Base-by-base conservation (phyloP, 2,329 filamentous ascomycete species). In the Davidsoniella virescens region DNA sequence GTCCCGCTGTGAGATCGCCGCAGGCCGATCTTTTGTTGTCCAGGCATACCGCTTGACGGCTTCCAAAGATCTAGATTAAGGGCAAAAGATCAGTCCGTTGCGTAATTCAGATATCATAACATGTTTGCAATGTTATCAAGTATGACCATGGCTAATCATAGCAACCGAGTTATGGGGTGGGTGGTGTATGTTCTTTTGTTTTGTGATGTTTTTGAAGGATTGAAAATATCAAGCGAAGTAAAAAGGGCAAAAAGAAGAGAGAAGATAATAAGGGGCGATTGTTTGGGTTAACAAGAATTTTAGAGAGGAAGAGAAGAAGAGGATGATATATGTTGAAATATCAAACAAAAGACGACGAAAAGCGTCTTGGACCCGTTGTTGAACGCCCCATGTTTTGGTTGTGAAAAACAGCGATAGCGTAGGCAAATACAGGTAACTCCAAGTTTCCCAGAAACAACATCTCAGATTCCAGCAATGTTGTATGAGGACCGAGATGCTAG, bases 351-450 rank as follows among this genome's bases (percentile, higher is more conserved):
- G 69, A 75, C 67, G 70, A 70, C 65, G 65, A 69, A 70, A 70
- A 70, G 70, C 71, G 72, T 72, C 74, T 76, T 80, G 76, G 76
- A 76, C 77, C 76, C 76, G 66, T 70, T 75, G 80, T 85, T 84
- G 80, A 84, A 81, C 77, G 75, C 75, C 80, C 69, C 68, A 73
- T 80, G 78, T 83, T 84, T 85, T 84, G 76, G 80, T 86, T 85
- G 79, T 72, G 82, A 84, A 85, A 85, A 85, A 82, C 78, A 81
- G 73, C 75, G 76, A 82, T 73, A 77, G 76, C 74, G 76, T 53
- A 53, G 40, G 52, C 78, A 78, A 76, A 68, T 71, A 70, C 69
- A 73, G 70, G 73, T 75, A 73, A 80, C 52, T 73, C 74, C 76
- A 76, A 73, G 69, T 64, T 64, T 63, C 66, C 64, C 52, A 53